Evolutionary conservation across 331 rosid genomes (phyloP).

Genomic region (Rosa hybrid): DNA sequence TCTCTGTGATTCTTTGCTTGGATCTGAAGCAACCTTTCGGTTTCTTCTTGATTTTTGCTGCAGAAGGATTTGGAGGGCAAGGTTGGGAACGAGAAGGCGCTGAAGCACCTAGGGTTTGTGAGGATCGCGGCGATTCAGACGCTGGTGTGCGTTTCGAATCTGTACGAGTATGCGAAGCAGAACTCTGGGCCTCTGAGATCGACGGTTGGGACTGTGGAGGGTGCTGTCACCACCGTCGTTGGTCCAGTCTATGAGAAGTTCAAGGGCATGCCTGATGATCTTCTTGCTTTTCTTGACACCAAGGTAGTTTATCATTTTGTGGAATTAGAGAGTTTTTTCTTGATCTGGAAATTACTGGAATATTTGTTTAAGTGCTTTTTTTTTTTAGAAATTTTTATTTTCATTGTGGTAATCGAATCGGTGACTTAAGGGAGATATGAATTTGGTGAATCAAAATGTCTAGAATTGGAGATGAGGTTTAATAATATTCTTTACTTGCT

Average conservation of each 20-base stretch:
- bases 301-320: conserved; percentile 41
- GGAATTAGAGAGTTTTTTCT: not conserved
- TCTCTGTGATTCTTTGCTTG: not conserved
- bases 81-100: conserved; percentile 26
- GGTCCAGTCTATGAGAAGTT: conserved; percentile 69
- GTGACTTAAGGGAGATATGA: not conserved
- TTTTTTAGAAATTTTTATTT: not conserved
- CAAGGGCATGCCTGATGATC: conserved; percentile 59
- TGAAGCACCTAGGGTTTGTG: conserved; percentile 66
- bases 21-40: not conserved
- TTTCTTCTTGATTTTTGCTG: not conserved
- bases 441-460: not conserved
- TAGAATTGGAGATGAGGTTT: not conserved
- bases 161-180: conserved; percentile 69
- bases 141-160: conserved; percentile 41
- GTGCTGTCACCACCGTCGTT: conserved; percentile 50
- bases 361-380: not conserved
- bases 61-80: conserved; percentile 37
- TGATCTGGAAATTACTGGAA: not conserved
- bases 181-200: conserved; percentile 73
- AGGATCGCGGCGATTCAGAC: conserved; percentile 57
- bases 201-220: conserved; percentile 59
- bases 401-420: not conserved
- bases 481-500: not conserved
- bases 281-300: conserved; percentile 61